phyloP scores from a whole-genome alignment of 2,329 filamentous ascomycete genomes.

The Exophiala lecanii-corni region DNA sequence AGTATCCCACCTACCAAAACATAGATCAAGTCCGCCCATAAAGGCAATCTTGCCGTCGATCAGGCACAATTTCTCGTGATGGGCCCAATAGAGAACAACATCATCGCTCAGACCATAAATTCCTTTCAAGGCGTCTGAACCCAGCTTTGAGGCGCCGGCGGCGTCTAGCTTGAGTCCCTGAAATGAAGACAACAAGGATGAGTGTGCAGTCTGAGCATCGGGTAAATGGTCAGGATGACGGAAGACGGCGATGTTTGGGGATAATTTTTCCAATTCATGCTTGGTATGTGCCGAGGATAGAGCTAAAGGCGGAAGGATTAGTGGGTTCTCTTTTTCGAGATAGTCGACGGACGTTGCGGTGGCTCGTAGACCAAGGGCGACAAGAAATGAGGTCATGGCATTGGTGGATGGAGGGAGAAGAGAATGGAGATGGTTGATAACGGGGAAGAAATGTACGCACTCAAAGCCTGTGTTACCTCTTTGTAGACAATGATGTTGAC shows the following conservation, averaged over 20 bases:
- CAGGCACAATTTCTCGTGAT: conserved; percentile 86
- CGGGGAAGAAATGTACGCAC: conserved; percentile 53
- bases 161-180: conserved; percentile 53
- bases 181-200: conserved; percentile 52
- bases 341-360: conserved; percentile 44
- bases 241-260: conserved; percentile 83
- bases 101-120: conserved; percentile 79
- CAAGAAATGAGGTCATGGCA: conserved; percentile 37
- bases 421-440: conserved; percentile 42
- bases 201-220: conserved; percentile 62
- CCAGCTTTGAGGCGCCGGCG: conserved; percentile 58
- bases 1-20: conserved; percentile 84
- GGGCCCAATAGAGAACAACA: conserved; percentile 84
- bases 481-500: conserved; percentile 89
- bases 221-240: conserved; percentile 84
- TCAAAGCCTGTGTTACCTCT: conserved; percentile 77
- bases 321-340: conserved; percentile 41
- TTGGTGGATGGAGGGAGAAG: conserved; percentile 39
- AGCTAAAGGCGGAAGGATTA: conserved; percentile 41
- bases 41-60: conserved; percentile 76
- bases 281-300: conserved; percentile 72
- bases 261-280: conserved; percentile 67
- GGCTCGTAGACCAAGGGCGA: conserved; percentile 38
- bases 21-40: conserved; percentile 88
- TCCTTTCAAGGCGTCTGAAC: conserved; percentile 67